Evolutionary conservation across 1,284 basidiomycete genomes (phyloP).

Genomic region (Prillingera fragicola): DNA sequence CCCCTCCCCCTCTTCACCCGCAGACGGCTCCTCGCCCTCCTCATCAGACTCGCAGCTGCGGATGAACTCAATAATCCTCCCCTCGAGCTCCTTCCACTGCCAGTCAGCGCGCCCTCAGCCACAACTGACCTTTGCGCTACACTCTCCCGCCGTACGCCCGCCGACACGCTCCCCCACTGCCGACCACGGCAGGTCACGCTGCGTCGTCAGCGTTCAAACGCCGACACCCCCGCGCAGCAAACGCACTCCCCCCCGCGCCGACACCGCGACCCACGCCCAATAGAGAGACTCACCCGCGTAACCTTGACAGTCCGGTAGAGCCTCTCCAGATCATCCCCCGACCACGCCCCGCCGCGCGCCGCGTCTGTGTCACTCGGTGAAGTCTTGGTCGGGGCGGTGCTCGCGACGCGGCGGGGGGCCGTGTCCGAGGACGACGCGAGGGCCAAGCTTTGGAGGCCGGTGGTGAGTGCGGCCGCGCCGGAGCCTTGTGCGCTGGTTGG

Average conservation of each 20-base stretch:
- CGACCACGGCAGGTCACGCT: slow-evolving; percentile 2
- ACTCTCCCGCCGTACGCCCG: background rate
- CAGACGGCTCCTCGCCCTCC: background rate
- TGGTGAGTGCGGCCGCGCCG: too few relatives aligned
- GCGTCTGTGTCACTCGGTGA: too few relatives aligned
- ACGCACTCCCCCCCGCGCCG: too few relatives aligned
- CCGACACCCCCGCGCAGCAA: too few relatives aligned
- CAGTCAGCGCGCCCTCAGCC: background rate
- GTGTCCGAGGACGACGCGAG: too few relatives aligned
- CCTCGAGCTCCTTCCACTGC: slow-evolving; percentile 4
- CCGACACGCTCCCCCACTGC: slow-evolving; percentile 3
- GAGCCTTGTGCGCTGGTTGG: too few relatives aligned
- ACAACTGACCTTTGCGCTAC: background rate
- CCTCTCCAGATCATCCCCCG: slow-evolving; percentile 2
- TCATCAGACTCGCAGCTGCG: slow-evolving; percentile 1
- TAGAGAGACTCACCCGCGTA: slow-evolving; percentile 1
- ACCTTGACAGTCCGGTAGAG: slow-evolving; percentile 6
- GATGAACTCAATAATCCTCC: slow-evolving; percentile 1
- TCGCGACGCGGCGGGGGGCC: too few relatives aligned
- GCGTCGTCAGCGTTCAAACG: too few relatives aligned
- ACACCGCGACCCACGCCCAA: too few relatives aligned
- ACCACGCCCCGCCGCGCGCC: too few relatives aligned
- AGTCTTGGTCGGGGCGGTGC: too few relatives aligned
- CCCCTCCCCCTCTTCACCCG: background rate
- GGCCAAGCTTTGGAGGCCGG: too few relatives aligned